A percentile compares a stretch with the other conserved stretches of the same genome.
Evolutionary conservation across 805 yeast genomes (phyloP).

Genomic region (Ascoidea asiatica): DNA sequence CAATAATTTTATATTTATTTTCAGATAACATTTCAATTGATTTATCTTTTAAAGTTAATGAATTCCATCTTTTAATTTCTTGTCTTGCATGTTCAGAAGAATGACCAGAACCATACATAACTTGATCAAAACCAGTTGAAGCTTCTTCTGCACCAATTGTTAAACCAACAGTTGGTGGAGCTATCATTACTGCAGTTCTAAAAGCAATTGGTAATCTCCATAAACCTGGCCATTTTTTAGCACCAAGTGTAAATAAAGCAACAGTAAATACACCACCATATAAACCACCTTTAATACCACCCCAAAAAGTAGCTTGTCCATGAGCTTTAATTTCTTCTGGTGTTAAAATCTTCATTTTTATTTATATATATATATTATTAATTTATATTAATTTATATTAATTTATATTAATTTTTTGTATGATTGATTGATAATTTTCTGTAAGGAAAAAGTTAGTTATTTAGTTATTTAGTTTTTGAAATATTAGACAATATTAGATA

Average conservation of each 20-base stretch:
- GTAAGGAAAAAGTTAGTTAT: too few species aligned
- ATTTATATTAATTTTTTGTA: too few species aligned
- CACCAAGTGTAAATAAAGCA: conserved; percentile 38
- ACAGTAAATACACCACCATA: conserved; percentile 45
- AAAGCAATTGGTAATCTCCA: conserved; percentile 37
- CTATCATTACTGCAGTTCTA: conserved; percentile 50
- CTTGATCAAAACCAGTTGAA: conserved; percentile 50
- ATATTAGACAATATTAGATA: too few species aligned
- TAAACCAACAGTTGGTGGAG: conserved; percentile 51
- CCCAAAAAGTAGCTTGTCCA: conserved; percentile 38
- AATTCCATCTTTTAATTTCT: conserved; percentile 38
- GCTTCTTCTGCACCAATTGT: conserved; percentile 62
- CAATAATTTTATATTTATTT: conserved; percentile 54
- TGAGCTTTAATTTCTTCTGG: conserved; percentile 59
- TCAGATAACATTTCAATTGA: conserved; percentile 31
- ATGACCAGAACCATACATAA: conserved; percentile 37
- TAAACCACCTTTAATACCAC: conserved; percentile 47
- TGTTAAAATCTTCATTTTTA: conserved; percentile 50
- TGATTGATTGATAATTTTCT: too few species aligned
- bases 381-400: too few species aligned
- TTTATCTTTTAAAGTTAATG: conserved; percentile 35
- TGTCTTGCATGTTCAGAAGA: conserved; percentile 25
- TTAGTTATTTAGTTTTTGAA: too few species aligned
- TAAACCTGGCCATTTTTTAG: conserved; percentile 31
- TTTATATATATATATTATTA: not conserved